Conservation (phyloP, 352 stramenopile genomes). For the Elongisporangium prolatum region DNA sequence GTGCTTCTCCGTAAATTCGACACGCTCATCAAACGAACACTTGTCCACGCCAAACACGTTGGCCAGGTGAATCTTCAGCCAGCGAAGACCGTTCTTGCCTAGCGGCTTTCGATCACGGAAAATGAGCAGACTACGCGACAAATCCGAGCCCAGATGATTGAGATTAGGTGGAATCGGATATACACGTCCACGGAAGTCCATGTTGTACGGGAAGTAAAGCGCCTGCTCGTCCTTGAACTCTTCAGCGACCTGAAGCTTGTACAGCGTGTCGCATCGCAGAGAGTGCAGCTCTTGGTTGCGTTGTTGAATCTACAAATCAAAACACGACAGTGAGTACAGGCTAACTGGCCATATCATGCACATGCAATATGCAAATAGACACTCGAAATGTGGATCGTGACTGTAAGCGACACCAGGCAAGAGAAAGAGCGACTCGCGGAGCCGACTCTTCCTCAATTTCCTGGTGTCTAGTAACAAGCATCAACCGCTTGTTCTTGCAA, state of each 20-base stretch:
- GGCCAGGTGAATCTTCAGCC: constrained; percentile 98
- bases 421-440: neutral
- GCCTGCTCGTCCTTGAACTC: constrained; percentile 95
- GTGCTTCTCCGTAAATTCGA: constrained; percentile 92
- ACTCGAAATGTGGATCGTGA: neutral
- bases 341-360: constrained; percentile 8
- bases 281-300: constrained; percentile 90
- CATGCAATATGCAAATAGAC: constrained; percentile 6
- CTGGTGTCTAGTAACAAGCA: neutral
- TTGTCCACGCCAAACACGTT: constrained; percentile 88
- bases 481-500: constrained; percentile 61
- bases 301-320: constrained; percentile 55
- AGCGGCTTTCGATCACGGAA: constrained; percentile 96
- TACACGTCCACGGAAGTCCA: constrained; percentile 98
- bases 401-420: neutral
- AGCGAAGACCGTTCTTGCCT: constrained; percentile 92
- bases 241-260: constrained; percentile 95
- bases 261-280: constrained; percentile 91
- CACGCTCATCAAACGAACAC: constrained; percentile 97
- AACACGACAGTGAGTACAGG: neutral
- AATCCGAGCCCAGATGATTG: constrained; percentile 97
- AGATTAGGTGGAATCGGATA: constrained; percentile 99
- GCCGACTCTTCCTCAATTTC: neutral
- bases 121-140: constrained; percentile 95
- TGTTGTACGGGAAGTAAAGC: constrained; percentile 99